Evolutionary conservation across 495 filamentous ascomycete species (phyloP).

Genomic region (Xylaria cubensis): DNA sequence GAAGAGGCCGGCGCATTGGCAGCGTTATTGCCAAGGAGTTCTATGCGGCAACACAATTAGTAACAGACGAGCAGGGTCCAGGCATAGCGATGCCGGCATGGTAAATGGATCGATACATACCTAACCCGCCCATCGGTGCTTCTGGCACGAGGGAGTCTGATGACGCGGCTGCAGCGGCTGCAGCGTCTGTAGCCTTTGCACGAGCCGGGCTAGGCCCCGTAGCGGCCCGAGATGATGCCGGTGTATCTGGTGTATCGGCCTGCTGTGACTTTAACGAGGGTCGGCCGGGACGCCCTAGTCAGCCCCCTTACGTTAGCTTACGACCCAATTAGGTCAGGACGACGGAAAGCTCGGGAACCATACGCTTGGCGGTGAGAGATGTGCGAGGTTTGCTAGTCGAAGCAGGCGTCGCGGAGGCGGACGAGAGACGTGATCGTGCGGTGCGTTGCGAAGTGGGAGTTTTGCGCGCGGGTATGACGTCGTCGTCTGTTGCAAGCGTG

Average conservation of each 20-base stretch:
- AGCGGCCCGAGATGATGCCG: conserved; percentile 18
- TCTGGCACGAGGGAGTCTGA: conserved; percentile 30
- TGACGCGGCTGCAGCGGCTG: not conserved
- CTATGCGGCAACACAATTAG: conserved; percentile 15
- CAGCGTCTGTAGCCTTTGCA: conserved; percentile 27
- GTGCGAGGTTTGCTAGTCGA: conserved; percentile 29
- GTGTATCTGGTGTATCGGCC: conserved; percentile 21
- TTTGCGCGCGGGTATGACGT: conserved; percentile 29
- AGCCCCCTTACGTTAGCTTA: not conserved
- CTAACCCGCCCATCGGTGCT: conserved; percentile 34
- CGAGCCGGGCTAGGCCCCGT: conserved; percentile 25
- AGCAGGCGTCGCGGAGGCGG: conserved; percentile 33
- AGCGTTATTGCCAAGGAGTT: conserved; percentile 17
- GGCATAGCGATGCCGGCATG: not conserved
- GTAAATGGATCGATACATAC: conserved; percentile 23
- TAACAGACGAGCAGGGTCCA: not conserved
- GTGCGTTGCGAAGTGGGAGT: conserved; percentile 34
- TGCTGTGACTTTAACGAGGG: conserved; percentile 28
- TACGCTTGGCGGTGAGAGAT: conserved; percentile 29
- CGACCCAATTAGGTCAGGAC: not conserved
- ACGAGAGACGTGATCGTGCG: conserved; percentile 36
- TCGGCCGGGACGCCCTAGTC: conserved; percentile 10
- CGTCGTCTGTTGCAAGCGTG: conserved; percentile 9
- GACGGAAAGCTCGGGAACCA: not conserved
- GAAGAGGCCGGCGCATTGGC: conserved; percentile 8